These are phyloP conservation scores for Carallia brachiata DNA, from an alignment of 345 rosid genomes.

Conservation along the genomic window DNA sequence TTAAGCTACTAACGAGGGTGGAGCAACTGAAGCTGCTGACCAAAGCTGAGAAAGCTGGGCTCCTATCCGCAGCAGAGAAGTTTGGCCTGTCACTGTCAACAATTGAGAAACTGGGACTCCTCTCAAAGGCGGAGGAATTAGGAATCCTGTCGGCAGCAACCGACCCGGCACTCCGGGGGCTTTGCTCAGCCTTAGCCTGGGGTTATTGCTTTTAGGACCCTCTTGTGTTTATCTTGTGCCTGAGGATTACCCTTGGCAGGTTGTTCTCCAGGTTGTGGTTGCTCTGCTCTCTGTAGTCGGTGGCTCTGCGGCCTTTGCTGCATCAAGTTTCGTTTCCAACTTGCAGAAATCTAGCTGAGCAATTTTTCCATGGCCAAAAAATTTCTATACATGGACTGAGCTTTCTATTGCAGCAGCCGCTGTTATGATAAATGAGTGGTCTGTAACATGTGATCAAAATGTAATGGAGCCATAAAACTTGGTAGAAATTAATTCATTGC, in stretches of 20 bases:
- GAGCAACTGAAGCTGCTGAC: conserved; percentile 84
- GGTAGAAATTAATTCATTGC: too few relatives aligned
- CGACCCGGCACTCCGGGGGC: conserved; percentile 75
- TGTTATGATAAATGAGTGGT: too few relatives aligned
- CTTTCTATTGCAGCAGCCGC: too few relatives aligned
- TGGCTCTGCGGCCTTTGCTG: conserved; percentile 91
- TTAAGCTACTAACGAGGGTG: conserved; percentile 86
- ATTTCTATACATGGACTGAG: too few relatives aligned
- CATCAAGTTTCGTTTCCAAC: conserved; percentile 70
- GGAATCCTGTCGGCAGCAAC: conserved; percentile 90
- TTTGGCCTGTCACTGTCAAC: conserved; percentile 76
- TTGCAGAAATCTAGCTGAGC: conserved; percentile 47
- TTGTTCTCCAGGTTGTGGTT: conserved; percentile 54
- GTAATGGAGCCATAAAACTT: too few relatives aligned
- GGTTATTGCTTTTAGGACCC: conserved; percentile 76
- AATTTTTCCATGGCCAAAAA: neutral
- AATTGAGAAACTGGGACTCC: conserved; percentile 88
- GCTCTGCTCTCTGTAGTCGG: conserved; percentile 60
- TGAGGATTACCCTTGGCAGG: conserved; percentile 72
- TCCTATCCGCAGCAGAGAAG: conserved; percentile 87
- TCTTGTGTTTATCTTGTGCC: conserved; percentile 71
- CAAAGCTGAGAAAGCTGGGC: conserved; percentile 88
- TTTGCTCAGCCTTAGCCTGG: conserved; percentile 58
- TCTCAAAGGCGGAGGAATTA: conserved; percentile 84
- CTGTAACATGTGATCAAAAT: too few relatives aligned